Percentiles rank a stretch among this genome's conserved stretches.
phyloP scores from a whole-genome alignment of 345 rosid species.

The Lagerstroemia speciosa region DNA sequence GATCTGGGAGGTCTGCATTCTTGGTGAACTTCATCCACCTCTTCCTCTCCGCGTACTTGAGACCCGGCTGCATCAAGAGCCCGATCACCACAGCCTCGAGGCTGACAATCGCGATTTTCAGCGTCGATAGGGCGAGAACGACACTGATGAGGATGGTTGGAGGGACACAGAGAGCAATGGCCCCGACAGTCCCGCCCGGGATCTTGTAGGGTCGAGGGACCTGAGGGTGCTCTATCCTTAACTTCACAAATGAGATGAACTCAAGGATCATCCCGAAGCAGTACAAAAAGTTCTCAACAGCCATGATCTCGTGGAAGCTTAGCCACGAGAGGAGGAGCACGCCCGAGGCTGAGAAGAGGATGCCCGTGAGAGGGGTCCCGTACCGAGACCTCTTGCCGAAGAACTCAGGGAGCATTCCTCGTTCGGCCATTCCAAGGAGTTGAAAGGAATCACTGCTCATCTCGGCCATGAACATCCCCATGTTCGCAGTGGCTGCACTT shows the following conservation, averaged over 20 bases:
- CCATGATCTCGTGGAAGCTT: conserved; percentile 33
- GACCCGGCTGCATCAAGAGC: conserved; percentile 20
- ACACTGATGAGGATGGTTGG: conserved; percentile 23
- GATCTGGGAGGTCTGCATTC: conserved; percentile 11
- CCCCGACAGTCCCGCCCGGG: conserved; percentile 27
- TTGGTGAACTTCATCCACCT: conserved; percentile 24
- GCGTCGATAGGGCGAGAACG: conserved; percentile 22
- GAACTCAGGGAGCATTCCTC: conserved; percentile 29
- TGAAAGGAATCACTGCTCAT: conserved; percentile 38
- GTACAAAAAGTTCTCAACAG: conserved; percentile 30
- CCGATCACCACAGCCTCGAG: conserved; percentile 21
- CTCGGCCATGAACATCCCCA: conserved; percentile 32
- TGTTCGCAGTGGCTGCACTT: conserved; percentile 27
- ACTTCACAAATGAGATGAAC: conserved; percentile 23
- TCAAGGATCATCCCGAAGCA: conserved; percentile 33
- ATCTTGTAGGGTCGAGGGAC: conserved; percentile 28
- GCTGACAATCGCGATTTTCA: conserved; percentile 18
- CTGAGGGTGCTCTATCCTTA: conserved; percentile 17
- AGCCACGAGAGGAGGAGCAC: conserved; percentile 28
- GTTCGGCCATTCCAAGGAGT: conserved; percentile 32
- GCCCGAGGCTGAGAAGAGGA: conserved; percentile 28
- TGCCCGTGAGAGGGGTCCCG: conserved; percentile 26
- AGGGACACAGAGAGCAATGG: conserved; percentile 24
- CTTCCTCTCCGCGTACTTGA: conserved; percentile 16
- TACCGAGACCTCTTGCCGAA: conserved; percentile 21